Conservation (phyloP, 257 asterid species). For the Penstemon newberryi region DNA sequence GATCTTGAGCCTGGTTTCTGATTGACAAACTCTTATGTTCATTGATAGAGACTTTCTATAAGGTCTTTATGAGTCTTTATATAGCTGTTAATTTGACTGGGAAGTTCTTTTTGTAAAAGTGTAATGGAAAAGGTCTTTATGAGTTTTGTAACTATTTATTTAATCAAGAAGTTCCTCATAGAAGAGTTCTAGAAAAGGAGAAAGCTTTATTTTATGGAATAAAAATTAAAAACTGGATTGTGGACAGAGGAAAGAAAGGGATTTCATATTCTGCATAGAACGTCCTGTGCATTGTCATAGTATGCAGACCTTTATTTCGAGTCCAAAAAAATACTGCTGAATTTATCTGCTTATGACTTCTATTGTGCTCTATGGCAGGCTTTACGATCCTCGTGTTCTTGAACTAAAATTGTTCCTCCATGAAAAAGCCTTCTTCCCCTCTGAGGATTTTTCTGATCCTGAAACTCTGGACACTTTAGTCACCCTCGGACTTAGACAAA, state of each 20-base stretch:
- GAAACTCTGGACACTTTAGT: constrained; percentile 68
- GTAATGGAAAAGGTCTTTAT: not conserved
- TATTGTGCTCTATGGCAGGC: constrained; percentile 53
- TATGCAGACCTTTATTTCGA: constrained; percentile 7
- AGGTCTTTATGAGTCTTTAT: constrained; percentile 14
- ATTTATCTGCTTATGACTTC: constrained; percentile 25
- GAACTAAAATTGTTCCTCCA: constrained; percentile 67
- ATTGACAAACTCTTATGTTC: constrained; percentile 13
- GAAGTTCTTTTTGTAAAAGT: not conserved
- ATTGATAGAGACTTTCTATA: not conserved
- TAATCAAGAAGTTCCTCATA: not conserved
- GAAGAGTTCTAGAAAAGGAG: constrained; percentile 21
- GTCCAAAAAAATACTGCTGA: not conserved
- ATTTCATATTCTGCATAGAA: constrained; percentile 2
- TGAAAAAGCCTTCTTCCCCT: constrained; percentile 72
- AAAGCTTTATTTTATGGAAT: constrained; percentile 10
- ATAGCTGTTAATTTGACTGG: not conserved
- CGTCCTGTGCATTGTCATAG: constrained; percentile 16
- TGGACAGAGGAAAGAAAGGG: constrained; percentile 5
- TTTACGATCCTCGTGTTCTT: constrained; percentile 87
- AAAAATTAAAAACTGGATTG: constrained; percentile 13
- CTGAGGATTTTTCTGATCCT: constrained; percentile 67
- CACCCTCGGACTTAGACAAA: constrained; percentile 73
- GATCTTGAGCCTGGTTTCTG: constrained; percentile 22
- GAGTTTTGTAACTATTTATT: constrained; percentile 1